Evolutionary conservation across 163 green algal species (phyloP).

Genomic region (Chloromonas sp.): DNA sequence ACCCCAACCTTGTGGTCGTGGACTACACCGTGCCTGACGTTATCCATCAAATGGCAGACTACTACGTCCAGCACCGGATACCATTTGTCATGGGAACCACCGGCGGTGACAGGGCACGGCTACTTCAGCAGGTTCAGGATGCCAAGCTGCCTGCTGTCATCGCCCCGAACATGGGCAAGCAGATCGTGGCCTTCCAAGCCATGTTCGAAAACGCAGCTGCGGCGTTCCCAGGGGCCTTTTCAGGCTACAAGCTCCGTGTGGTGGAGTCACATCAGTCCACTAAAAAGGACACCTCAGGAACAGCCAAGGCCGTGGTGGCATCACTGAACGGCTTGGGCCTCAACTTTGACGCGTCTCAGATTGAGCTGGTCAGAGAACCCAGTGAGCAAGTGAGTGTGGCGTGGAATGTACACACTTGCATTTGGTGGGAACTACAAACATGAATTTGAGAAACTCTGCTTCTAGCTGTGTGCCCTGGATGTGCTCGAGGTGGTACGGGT

Average conservation of each 20-base stretch:
- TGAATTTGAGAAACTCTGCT: too few species aligned
- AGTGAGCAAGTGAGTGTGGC: slow-evolving; percentile 53
- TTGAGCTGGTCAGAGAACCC: slow-evolving; percentile 80
- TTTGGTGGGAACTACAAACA: too few species aligned
- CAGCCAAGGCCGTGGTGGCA: slow-evolving; percentile 83
- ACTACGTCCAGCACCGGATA: slow-evolving; percentile 42
- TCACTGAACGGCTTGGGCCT: slow-evolving; percentile 47
- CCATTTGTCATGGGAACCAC: slow-evolving; percentile 99
- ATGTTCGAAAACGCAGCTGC: slow-evolving; percentile 16
- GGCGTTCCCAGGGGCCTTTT: slow-evolving; percentile 85
- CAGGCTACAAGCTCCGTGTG: slow-evolving; percentile 89
- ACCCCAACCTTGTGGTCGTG: slow-evolving; percentile 40
- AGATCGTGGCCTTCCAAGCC: slow-evolving; percentile 72
- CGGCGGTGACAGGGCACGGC: slow-evolving; percentile 81
- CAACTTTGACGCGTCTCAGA: slow-evolving; percentile 54
- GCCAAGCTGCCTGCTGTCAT: slow-evolving; percentile 86
- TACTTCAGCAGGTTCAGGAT: slow-evolving; percentile 56
- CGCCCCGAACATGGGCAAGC: slow-evolving; percentile 98
- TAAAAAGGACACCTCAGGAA: slow-evolving; percentile 82
- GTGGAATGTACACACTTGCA: too few species aligned
- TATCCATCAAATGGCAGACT: slow-evolving; percentile 50
- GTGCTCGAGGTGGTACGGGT: too few species aligned
- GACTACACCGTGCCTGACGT: slow-evolving; percentile 57
- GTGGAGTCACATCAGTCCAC: slow-evolving; percentile 92
- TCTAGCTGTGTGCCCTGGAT: too few species aligned